These are phyloP conservation scores for Bruguiera hainesii DNA, from an alignment of 441 rosid genomes.

Conservation along the genomic window DNA sequence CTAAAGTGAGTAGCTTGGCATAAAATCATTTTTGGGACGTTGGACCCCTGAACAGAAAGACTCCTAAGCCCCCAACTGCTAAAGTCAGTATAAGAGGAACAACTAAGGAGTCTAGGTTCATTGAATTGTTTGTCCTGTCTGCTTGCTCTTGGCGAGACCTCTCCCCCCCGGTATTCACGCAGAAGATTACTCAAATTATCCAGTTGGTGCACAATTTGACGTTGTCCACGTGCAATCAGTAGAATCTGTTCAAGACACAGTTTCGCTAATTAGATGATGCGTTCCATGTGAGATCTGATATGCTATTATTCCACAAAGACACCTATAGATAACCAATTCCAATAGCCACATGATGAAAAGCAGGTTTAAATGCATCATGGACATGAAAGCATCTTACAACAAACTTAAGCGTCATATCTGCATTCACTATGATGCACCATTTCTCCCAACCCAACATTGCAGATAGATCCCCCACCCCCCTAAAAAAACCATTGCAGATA, in stretches of 20 bases:
- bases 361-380: too few species aligned
- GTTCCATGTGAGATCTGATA: background rate
- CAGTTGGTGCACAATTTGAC: conserved; percentile 83
- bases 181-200: conserved; percentile 72
- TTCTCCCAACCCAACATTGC: too few species aligned
- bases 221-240: conserved; percentile 62
- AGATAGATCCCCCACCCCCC: too few species aligned
- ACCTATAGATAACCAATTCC: background rate
- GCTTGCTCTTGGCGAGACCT: conserved; percentile 54
- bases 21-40: conserved; percentile 35
- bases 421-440: too few species aligned
- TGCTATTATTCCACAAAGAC: background rate
- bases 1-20: background rate
- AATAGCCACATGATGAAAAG: too few species aligned
- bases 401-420: too few species aligned
- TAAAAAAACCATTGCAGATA: too few species aligned
- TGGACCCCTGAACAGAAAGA: conserved; percentile 47
- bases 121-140: conserved; percentile 30
- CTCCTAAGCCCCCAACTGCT: conserved; percentile 61
- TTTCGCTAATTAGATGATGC: background rate
- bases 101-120: conserved; percentile 31
- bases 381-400: too few species aligned
- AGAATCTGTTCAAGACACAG: conserved; percentile 40
- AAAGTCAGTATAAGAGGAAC: conserved; percentile 56
- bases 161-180: conserved; percentile 62